Conservation (phyloP, 768 basidiomycete species). For the Agaricus subrufescens region DNA sequence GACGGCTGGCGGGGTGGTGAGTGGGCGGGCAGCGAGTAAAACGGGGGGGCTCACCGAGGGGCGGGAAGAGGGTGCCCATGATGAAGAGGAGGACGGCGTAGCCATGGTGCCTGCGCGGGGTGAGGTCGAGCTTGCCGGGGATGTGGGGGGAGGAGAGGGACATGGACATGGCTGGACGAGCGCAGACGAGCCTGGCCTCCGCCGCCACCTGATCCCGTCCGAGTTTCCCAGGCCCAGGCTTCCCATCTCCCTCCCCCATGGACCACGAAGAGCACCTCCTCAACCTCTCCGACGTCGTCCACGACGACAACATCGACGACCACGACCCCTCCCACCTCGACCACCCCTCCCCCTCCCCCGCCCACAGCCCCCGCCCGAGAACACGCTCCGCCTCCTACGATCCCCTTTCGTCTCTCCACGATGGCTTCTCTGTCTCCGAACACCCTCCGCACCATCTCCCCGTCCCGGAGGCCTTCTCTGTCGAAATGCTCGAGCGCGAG, state of each 20-base stretch:
- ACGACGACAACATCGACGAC: slow-evolving; percentile 70
- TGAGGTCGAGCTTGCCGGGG: slow-evolving; percentile 53
- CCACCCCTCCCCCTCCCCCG: slow-evolving; percentile 21
- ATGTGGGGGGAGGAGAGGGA: slow-evolving; percentile 28
- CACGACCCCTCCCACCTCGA: slow-evolving; percentile 35
- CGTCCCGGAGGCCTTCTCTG: slow-evolving; percentile 48
- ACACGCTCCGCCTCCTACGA: slow-evolving; percentile 19
- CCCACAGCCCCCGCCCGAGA: slow-evolving; percentile 24
- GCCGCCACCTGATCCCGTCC: slow-evolving; percentile 3
- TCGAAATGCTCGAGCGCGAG: slow-evolving; percentile 75
- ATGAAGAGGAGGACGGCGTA: slow-evolving; percentile 81
- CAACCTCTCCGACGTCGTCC: slow-evolving; percentile 79
- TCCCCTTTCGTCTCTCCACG: slow-evolving; percentile 33
- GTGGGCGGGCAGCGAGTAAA: slow-evolving; percentile 5
- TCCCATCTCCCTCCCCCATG: slow-evolving; percentile 24
- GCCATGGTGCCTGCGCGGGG: slow-evolving; percentile 74
- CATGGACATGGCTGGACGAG: slow-evolving; percentile 19
- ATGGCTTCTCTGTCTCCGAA: slow-evolving; percentile 30
- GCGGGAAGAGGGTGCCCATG: slow-evolving; percentile 70
- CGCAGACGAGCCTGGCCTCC: background rate
- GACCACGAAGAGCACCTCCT: slow-evolving; percentile 62
- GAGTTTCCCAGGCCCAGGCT: slow-evolving; percentile 8
- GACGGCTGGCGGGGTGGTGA: slow-evolving; percentile 54
- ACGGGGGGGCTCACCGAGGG: background rate
- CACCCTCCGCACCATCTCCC: slow-evolving; percentile 31